Conservation (phyloP, 2,329 filamentous ascomycete species). For the Kalmusia sp. region DNA sequence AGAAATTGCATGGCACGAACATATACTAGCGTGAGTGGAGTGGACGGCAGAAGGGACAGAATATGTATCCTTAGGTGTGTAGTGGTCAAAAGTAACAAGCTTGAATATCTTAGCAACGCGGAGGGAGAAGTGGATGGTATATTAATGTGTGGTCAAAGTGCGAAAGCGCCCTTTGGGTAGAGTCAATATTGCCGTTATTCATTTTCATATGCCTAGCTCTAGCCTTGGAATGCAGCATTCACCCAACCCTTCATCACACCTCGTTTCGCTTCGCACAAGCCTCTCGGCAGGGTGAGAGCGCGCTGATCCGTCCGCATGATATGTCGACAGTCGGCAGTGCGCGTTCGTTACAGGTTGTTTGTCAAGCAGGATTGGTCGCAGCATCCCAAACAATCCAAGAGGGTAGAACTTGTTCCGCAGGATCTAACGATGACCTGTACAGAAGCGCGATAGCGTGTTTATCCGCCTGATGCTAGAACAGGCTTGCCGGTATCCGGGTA, state of each 20-base stretch:
- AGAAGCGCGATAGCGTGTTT: constrained; percentile 22
- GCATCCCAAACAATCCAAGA: constrained; percentile 8
- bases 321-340: neutral
- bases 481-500: constrained; percentile 27
- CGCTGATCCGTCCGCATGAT: constrained; percentile 2
- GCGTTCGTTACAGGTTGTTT: neutral
- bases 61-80: constrained; percentile 39
- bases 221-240: constrained; percentile 17
- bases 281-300: neutral
- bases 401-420: constrained; percentile 9
- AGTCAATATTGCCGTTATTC: constrained; percentile 32
- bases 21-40: constrained; percentile 29
- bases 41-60: constrained; percentile 22
- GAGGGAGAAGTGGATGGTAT: constrained; percentile 32
- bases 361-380: constrained; percentile 8
- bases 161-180: constrained; percentile 18
- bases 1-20: constrained; percentile 42
- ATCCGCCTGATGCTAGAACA: constrained; percentile 25
- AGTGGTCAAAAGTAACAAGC: constrained; percentile 26
- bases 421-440: neutral
- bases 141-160: constrained; percentile 36
- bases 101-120: constrained; percentile 33
- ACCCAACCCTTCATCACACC: constrained; percentile 17
- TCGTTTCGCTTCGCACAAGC: constrained; percentile 17
- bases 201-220: constrained; percentile 20